Evolutionary conservation across 805 yeast genomes (phyloP), one percentile per base, ranked within the genome.

Genomic region (Starmerella sirachaensis): DNA sequence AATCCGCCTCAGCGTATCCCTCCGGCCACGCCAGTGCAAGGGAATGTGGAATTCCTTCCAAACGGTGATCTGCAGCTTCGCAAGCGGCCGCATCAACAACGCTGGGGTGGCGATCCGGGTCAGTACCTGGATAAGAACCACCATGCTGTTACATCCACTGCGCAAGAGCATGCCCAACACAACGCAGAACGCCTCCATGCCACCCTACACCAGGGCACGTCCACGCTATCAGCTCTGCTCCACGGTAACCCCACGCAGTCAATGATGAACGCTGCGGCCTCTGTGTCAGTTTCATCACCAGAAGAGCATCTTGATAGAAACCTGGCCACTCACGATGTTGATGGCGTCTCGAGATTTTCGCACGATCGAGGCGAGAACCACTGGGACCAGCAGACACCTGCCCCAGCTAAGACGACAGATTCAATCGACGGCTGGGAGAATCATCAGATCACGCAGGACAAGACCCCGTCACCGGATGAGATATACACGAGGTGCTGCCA

Each of bases 1-100:
- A 95, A 86, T 57, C 96, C 96, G 2, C 94, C 94, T 1, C 96
- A 86, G 53, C 94, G 85, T 55, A 80, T 86, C 43, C 96, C 96
- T 2, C 79, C 93, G 1, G 63, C 93, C 52, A 69, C 68, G 42
- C 95, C 96, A 6, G 66, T 77, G 47, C 68, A 69, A 49, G 95
- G 96, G 6, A 78, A 83, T 52, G 85, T 78, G 17, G 65, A 54
- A 33, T 53, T 60, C 41, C 36, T 43, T 10, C 40, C 50, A 11
- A 43, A 40, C 17, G 64, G 63, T 18, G 48, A 51, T 31, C 40
- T 50, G 13, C 12, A 28, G 7, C 30, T 48, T 14, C 20, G 40
- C 25, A 38, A 38, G 8, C 39, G 45, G 10, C 29, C 31, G n/a
- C 34, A 31, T 17, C 37, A 22, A 13, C 29, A 34, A 29, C 10